Conservation (phyloP, 1,139 yeast species). For the Suhomyces bokatorum region DNA sequence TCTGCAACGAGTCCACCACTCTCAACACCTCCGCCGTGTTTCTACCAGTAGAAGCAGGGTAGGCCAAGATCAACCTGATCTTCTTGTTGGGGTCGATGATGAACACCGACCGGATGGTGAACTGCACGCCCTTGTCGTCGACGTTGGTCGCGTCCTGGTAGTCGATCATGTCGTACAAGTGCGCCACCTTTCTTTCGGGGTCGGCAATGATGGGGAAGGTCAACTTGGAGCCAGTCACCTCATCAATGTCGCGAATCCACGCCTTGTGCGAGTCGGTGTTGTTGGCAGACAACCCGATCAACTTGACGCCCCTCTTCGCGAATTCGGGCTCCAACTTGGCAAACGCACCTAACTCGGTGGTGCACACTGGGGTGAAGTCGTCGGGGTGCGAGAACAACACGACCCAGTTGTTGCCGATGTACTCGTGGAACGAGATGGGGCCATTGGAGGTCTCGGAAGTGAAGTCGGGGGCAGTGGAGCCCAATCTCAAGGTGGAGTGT, state of each 20-base stretch:
- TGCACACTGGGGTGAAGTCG: conserved; percentile 93
- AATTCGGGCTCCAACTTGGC: conserved; percentile 84
- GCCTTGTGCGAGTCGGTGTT: conserved; percentile 71
- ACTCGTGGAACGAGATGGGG: conserved; percentile 76
- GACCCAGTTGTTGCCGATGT: conserved; percentile 79
- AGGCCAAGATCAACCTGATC: conserved; percentile 76
- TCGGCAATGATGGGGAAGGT: conserved; percentile 88
- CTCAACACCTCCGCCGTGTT: conserved; percentile 86
- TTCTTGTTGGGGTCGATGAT: conserved; percentile 86
- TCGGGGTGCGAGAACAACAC: conserved; percentile 90
- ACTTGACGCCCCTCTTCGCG: conserved; percentile 73
- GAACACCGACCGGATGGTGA: conserved; percentile 86
- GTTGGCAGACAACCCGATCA: conserved; percentile 84
- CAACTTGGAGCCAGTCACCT: conserved; percentile 68
- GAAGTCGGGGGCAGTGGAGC: conserved; percentile 82
- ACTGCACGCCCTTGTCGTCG: conserved; percentile 58
- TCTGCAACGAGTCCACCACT: conserved; percentile 82
- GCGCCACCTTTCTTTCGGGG: conserved; percentile 75
- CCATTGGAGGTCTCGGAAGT: conserved; percentile 77
- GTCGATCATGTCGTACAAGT: conserved; percentile 85
- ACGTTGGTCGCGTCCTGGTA: conserved; percentile 82
- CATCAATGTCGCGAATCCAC: conserved; percentile 90
- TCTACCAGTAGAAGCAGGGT: conserved; percentile 92
- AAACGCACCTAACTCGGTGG: conserved; percentile 92
- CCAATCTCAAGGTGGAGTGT: conserved; percentile 27